These are phyloP conservation scores for Neobulgaria alba DNA, from an alignment of 2,329 filamentous ascomycete species.

Conservation along the genomic window DNA sequence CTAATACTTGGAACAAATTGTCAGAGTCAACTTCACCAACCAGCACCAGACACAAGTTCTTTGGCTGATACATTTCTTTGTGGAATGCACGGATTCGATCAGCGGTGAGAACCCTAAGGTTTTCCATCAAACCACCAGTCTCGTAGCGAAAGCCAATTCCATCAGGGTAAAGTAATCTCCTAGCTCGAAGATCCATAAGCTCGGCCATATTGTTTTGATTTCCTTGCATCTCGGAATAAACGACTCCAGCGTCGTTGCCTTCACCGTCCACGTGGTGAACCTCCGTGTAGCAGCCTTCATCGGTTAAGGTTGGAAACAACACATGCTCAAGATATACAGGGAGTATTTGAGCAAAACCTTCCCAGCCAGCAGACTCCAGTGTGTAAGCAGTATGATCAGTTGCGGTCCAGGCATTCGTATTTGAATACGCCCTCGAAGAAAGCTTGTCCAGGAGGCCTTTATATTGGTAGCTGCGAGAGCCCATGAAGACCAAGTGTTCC, in stretches of 20 bases:
- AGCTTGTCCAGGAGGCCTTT: conserved; percentile 94
- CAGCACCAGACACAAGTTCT: conserved; percentile 84
- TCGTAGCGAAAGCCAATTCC: conserved; percentile 92
- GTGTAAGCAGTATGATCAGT: conserved; percentile 96
- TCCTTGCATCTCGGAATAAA: conserved; percentile 98
- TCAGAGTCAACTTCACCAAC: conserved; percentile 85
- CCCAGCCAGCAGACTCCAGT: conserved; percentile 91
- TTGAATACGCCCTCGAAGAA: conserved; percentile 84
- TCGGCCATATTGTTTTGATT: conserved; percentile 78
- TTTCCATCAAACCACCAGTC: conserved; percentile 95
- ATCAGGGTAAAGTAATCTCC: conserved; percentile 76
- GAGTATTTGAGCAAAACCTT: conserved; percentile 88
- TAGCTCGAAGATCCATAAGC: conserved; percentile 78
- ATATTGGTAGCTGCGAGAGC: conserved; percentile 86
- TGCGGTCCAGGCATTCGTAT: conserved; percentile 94
- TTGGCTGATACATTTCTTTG: conserved; percentile 94
- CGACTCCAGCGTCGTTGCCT: conserved; percentile 91
- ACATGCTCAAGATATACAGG: conserved; percentile 95
- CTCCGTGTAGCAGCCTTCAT: conserved; percentile 88
- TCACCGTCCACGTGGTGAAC: conserved; percentile 92
- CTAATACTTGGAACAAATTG: conserved; percentile 70
- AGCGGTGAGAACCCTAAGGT: conserved; percentile 74
- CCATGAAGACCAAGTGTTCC: conserved; percentile 81
- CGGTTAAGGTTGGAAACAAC: conserved; percentile 81
- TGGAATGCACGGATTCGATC: conserved; percentile 93